These are phyloP conservation scores for Pseudocercospora crystallina DNA, from an alignment of 2,329 filamentous ascomycete genomes.

Conservation along the genomic window DNA sequence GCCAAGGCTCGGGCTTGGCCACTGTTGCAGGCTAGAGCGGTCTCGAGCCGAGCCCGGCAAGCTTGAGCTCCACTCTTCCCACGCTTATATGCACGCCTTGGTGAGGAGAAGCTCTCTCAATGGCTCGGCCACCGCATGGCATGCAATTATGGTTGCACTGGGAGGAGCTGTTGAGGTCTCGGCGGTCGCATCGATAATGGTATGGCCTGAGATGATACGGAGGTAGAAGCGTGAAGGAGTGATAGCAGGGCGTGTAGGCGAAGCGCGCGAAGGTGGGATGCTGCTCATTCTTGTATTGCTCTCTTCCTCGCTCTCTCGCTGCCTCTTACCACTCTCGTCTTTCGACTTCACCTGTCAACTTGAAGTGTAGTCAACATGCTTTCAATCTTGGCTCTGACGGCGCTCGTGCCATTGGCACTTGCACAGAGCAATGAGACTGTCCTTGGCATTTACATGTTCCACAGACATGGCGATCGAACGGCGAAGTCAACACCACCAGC, in stretches of 20 bases:
- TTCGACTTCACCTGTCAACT: neutral
- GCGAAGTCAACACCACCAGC: conserved; percentile 72
- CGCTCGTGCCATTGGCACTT: conserved; percentile 25
- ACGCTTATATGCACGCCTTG: conserved; percentile 8
- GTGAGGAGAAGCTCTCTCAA: conserved; percentile 12
- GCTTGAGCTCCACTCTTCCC: conserved; percentile 13
- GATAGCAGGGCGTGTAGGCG: neutral
- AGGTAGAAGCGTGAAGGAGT: conserved; percentile 2
- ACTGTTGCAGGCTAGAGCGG: conserved; percentile 19
- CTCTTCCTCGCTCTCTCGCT: conserved; percentile 5
- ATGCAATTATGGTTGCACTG: conserved; percentile 11
- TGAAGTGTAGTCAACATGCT: neutral
- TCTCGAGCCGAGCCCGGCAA: conserved; percentile 13
- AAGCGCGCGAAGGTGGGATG: neutral
- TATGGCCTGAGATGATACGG: neutral
- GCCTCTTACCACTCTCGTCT: neutral
- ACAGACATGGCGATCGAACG: conserved; percentile 86
- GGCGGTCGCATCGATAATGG: conserved; percentile 1
- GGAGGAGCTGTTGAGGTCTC: neutral
- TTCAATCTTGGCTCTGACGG: conserved; percentile 26
- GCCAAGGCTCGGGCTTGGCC: conserved; percentile 19
- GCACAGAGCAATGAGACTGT: conserved; percentile 60
- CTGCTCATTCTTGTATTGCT: conserved; percentile 14
- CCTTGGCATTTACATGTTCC: conserved; percentile 80
- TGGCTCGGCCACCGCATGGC: conserved; percentile 11